Base-by-base conservation (phyloP, 192 early-diverging fungal genomes). In the Entophlyctis luteolus region DNA sequence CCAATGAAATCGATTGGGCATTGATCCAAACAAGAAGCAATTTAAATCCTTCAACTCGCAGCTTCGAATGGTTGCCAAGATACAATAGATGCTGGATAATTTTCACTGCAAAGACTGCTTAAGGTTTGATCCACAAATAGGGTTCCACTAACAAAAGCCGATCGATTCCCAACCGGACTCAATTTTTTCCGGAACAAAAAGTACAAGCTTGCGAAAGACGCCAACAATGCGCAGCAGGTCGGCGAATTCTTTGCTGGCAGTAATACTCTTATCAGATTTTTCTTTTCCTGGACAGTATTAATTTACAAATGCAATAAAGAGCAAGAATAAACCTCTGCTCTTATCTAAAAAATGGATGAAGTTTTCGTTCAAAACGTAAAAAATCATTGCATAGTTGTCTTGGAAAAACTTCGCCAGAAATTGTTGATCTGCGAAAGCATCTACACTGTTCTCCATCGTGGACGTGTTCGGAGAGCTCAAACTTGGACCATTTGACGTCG, bases 1-100 rank as follows among this genome's bases (percentile, higher is more conserved):
- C 71, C 27, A 78, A 78, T 39, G 88, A 83, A 1, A 76, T 72
- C 2, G 84, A 78, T 38, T 87, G 87, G 33, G 78, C 76, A 73
- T 88, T 86, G n/a, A 93, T 50, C 85, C 85, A 92, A 8, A 85
- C 70, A 20, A 92, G 79, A 2, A 93, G 67, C 18, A 93, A 58
- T 20, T 82, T 79, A 59, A 93, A 84, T 42, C 91, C 91, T 60
- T 90, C 82, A 4, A 79, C 75, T 23, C 90, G 82, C 25, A 92
- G 58, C 31, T 83, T 69, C 3, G 81, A 78, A 56, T 93, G 89
- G 66, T 92, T 93, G 14, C 79, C 75, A 39, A 81, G 78, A 33
- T 80, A 76, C 4, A 92, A 76, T 0, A 92, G 71, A 20, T 83
- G 77, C 2, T 86, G 76, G 12, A 91, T 63, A 31, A 92, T 80